A percentile compares a stretch with the other conserved stretches of the same genome.
Conservation (phyloP, 345 rosid species). For the rapeseed (Brassica napus) region Da-Ae NC_063446.1:12301001-12301500, state of each 20-base stretch:
- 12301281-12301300: background rate
- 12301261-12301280: background rate
- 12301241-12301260: background rate
- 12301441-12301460: background rate
- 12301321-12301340: background rate
- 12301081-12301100: background rate
- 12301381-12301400: background rate
- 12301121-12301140: background rate
- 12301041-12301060: background rate
- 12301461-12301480: background rate
- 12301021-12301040: too few species aligned
- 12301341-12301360: slow-evolving; percentile 1
- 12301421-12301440: background rate
- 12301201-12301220: background rate
- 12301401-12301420: slow-evolving; percentile 11
- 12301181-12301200: background rate
- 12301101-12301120: background rate
- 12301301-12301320: background rate
- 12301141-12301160: background rate
- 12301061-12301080: background rate
- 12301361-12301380: background rate
- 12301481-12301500: background rate
- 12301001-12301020: too few species aligned
- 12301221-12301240: background rate
- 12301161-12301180: background rate